These are phyloP conservation scores for Haplosporangium sp. DNA, from an alignment of 371 early-diverging fungal species.

Conservation along the genomic window DNA sequence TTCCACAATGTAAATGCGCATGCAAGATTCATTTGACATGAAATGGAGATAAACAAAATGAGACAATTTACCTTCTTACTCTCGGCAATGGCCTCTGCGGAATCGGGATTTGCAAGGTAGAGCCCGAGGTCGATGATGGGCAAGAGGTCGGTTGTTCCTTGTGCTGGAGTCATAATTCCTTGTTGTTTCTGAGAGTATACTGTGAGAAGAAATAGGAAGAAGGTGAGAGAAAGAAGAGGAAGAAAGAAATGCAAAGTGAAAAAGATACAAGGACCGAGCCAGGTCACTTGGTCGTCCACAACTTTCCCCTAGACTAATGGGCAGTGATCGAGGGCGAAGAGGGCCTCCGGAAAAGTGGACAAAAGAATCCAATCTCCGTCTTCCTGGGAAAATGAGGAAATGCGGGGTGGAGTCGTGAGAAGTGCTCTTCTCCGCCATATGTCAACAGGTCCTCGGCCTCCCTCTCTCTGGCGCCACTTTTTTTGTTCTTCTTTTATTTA, in stretches of 20 bases:
- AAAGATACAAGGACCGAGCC: neutral
- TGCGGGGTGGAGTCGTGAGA: conserved; percentile 4
- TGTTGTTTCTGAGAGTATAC: neutral
- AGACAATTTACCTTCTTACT: conserved; percentile 51
- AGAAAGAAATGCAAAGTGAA: conserved; percentile 11
- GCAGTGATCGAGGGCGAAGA: too few relatives aligned
- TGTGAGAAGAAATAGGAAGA: neutral
- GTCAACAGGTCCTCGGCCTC: conserved; percentile 17
- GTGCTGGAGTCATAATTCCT: conserved; percentile 19
- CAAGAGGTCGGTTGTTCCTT: conserved; percentile 56
- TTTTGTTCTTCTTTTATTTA: conserved; percentile 15
- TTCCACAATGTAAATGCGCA: neutral
- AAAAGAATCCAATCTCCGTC: conserved; percentile 1
- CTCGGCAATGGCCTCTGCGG: conserved; percentile 60
- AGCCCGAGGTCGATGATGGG: conserved; percentile 68
- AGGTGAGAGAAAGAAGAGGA: conserved; percentile 5
- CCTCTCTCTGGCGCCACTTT: conserved; percentile 36
- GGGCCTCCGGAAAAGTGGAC: too few relatives aligned
- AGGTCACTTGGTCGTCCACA: neutral
- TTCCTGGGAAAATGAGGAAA: conserved; percentile 1
- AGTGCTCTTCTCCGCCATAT: neutral
- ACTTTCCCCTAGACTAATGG: neutral
- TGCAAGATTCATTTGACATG: conserved; percentile 14
- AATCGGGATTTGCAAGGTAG: conserved; percentile 62
- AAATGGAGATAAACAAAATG: neutral